Evolutionary conservation across 73 alveolate genomes (phyloP), one percentile per base, ranked within the genome.

Genomic region (Paramecium primaurelia): DNA sequence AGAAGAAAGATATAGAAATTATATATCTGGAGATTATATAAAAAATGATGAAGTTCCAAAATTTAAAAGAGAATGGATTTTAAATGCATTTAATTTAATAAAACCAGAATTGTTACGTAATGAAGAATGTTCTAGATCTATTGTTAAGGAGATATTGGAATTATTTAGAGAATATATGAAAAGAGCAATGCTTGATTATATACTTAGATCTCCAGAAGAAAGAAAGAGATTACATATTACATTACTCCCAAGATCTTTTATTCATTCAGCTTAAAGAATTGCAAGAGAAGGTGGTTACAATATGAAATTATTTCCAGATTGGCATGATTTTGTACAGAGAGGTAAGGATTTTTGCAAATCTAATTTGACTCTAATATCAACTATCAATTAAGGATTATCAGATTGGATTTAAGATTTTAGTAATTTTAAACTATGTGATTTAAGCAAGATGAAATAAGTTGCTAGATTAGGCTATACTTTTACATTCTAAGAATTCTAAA

Each of bases 161-260:
- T 92, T 94, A 42, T 98, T 94, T 94, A 93, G 97, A 37, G 86
- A 84, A 42, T 94, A 99, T 36, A 93, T 98, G 96, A 97, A 97
- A 88, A 88, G 93, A 80, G 96, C 98, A 0, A 98, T 98, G 64
- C 90, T 98, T 86, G 96, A 97, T 92, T 98, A 98, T 75, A 98
- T 98, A 40, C 88, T 98, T 28, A 49, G 98, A 37, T 96, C 99
- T 2, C 99, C 99, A 2, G 96, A 95, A 86, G 99, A 98, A 92
- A 96, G 99, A 71, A 97, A 97, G 88, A 93, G 99, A 75, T 90
- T 98, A 8, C 98, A 98, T 84, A 97, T 98, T 45, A 92, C 97
- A 16, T 93, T 95, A 93, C 94, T 95, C 30, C 99, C 99, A 18
- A 96, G 99, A 93, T 94, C 94, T 51, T 93, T 95, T 14, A 97